A percentile compares a stretch with the other conserved stretches of the same genome.
These are phyloP conservation scores for Colletotrichum lini DNA, from an alignment of 2,329 filamentous ascomycete species.

Conservation along the genomic window DNA sequence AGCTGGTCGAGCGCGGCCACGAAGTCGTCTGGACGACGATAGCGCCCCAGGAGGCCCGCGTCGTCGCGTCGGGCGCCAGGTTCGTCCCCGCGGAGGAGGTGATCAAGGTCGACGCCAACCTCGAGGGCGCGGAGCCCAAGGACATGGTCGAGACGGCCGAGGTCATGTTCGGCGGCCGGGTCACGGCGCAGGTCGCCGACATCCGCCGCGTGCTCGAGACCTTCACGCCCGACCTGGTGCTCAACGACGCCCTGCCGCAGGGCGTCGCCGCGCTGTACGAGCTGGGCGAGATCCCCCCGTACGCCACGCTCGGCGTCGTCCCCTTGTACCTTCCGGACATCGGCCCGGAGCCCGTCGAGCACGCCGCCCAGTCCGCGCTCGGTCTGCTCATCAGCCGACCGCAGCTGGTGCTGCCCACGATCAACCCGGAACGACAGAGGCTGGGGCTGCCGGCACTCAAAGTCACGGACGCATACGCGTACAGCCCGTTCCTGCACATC, in stretches of 20 bases:
- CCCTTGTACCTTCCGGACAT: slow-evolving; percentile 55
- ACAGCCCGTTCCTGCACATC: slow-evolving; percentile 56
- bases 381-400: slow-evolving; percentile 50
- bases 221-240: slow-evolving; percentile 51
- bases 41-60: slow-evolving; percentile 51
- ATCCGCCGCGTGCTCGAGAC: slow-evolving; percentile 50
- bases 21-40: slow-evolving; percentile 56
- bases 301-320: slow-evolving; percentile 57
- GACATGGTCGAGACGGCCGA: slow-evolving; percentile 52
- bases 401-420: slow-evolving; percentile 46
- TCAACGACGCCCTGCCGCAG: slow-evolving; percentile 56
- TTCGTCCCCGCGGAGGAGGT: slow-evolving; percentile 52
- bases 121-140: slow-evolving; percentile 47
- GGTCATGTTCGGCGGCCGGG: slow-evolving; percentile 46
- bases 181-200: slow-evolving; percentile 54
- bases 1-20: slow-evolving; percentile 55
- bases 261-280: slow-evolving; percentile 54
- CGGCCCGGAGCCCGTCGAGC: slow-evolving; percentile 47
- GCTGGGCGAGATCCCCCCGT: slow-evolving; percentile 52
- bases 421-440: slow-evolving; percentile 50
- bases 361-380: slow-evolving; percentile 45
- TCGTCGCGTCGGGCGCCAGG: slow-evolving; percentile 51
- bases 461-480: slow-evolving; percentile 51
- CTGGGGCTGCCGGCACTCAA: slow-evolving; percentile 50
- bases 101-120: slow-evolving; percentile 50